Evolutionary conservation across 2,329 filamentous ascomycete genomes (phyloP).

Genomic region (Aspergillus japonicus): DNA sequence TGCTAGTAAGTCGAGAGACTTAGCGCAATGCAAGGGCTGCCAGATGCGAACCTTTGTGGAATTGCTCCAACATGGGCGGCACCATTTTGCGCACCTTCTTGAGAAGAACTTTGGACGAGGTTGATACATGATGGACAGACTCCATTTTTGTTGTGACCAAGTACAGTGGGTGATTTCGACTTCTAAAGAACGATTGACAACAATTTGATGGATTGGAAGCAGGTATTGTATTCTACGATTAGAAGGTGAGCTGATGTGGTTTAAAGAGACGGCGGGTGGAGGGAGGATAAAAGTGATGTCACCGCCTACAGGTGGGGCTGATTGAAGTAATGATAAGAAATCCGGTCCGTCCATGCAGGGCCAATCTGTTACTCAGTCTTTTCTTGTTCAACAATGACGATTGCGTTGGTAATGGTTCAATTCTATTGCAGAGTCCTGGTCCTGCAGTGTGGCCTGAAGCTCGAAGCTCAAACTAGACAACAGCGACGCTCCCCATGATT

Average conservation of each 20-base stretch:
- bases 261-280: constrained; percentile 5
- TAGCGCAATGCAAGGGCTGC: neutral
- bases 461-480: neutral
- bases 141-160: constrained; percentile 26
- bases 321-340: constrained; percentile 11
- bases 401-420: neutral
- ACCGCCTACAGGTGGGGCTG: constrained; percentile 33
- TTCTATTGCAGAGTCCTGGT: neutral
- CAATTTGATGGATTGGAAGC: neutral
- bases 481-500: neutral
- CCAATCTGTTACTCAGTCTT: neutral
- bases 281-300: constrained; percentile 31
- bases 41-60: constrained; percentile 76
- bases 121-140: constrained; percentile 53
- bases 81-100: constrained; percentile 83
- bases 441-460: neutral
- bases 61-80: constrained; percentile 89
- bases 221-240: neutral
- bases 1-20: neutral
- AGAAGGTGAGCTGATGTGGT: neutral
- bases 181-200: neutral
- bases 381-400: constrained; percentile 1
- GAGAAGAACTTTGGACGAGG: constrained; percentile 71
- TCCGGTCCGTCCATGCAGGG: neutral
- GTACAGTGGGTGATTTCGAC: neutral